Evolutionary conservation across 1,139 yeast species (phyloP).

Genomic region (Pichia sp.): DNA sequence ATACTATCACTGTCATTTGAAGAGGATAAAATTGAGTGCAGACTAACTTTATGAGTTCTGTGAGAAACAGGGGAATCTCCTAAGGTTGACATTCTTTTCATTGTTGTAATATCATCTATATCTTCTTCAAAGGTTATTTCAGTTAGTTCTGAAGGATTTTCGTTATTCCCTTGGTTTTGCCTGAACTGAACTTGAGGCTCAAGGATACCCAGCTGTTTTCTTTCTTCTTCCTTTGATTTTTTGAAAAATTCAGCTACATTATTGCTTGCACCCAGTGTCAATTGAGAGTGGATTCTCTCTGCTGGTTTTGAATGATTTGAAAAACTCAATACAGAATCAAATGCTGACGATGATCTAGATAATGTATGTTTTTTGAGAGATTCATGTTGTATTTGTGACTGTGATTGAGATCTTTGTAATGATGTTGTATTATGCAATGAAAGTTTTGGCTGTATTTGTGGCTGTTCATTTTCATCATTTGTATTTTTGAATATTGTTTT

Average conservation of each 20-base stretch:
- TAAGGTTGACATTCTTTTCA: constrained; percentile 19
- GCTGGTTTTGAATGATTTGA: not conserved
- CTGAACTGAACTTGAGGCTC: not conserved
- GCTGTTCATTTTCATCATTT: not conserved
- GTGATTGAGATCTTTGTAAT: constrained; percentile 9
- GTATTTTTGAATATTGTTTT: not conserved
- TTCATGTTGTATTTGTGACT: not conserved
- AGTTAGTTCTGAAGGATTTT: not conserved
- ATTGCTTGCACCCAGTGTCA: constrained; percentile 11
- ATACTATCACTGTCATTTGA: constrained; percentile 12
- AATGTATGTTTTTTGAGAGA: not conserved
- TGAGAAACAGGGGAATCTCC: constrained; percentile 22
- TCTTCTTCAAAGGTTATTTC: constrained; percentile 10
- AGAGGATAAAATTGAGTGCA: constrained; percentile 10
- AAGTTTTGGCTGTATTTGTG: not conserved
- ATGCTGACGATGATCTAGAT: constrained; percentile 9
- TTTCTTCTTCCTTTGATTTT: constrained; percentile 12
- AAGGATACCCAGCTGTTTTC: constrained; percentile 8
- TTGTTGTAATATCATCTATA: constrained; percentile 9
- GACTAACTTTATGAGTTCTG: constrained; percentile 14
- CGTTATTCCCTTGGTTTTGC: not conserved
- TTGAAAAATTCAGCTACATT: constrained; percentile 15
- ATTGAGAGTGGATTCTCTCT: constrained; percentile 11
- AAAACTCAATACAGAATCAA: constrained; percentile 1
- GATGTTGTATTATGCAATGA: constrained; percentile 8